A percentile compares a stretch with the other conserved stretches of the same genome.
phyloP scores from a whole-genome alignment of 1,284 basidiomycete species.

The Leccinum pallidistipes region DNA sequence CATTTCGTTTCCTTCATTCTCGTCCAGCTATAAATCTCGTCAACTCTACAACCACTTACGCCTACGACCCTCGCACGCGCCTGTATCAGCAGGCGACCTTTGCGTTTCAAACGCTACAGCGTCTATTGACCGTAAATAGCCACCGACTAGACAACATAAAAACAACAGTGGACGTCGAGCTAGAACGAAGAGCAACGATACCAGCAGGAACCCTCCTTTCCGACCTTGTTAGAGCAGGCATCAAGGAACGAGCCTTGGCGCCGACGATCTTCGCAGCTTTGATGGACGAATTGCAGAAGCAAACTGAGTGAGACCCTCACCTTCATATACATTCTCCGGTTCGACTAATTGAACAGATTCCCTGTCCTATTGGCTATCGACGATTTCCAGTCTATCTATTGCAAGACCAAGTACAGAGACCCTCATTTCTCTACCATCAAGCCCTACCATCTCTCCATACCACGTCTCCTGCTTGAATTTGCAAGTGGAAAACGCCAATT shows the following conservation, averaged over 20 bases:
- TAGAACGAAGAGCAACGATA: constrained; percentile 50
- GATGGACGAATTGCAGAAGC: constrained; percentile 64
- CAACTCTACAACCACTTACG: constrained; percentile 75
- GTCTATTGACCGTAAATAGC: constrained; percentile 57
- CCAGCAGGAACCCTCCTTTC: constrained; percentile 51
- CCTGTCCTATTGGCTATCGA: constrained; percentile 88
- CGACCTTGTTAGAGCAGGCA: constrained; percentile 60
- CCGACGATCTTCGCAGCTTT: constrained; percentile 67
- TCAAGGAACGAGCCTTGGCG: constrained; percentile 55
- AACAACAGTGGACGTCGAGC: constrained; percentile 41
- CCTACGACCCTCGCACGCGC: constrained; percentile 74
- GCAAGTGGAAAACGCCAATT: constrained; percentile 68
- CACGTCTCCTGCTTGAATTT: constrained; percentile 77
- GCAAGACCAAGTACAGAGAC: constrained; percentile 72
- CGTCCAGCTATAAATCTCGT: constrained; percentile 65
- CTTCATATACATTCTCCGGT: constrained; percentile 9
- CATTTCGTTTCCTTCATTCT: background rate
- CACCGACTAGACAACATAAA: constrained; percentile 41
- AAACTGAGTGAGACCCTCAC: constrained; percentile 53
- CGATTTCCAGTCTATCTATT: constrained; percentile 83
- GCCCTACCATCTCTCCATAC: constrained; percentile 80
- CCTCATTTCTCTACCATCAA: constrained; percentile 73
- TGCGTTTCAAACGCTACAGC: constrained; percentile 59
- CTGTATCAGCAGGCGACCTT: constrained; percentile 79
- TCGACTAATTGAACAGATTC: constrained; percentile 28